Percentiles rank a stretch among this genome's conserved stretches.
Evolutionary conservation across 768 basidiomycete species (phyloP).

Genomic region (Suillus lakei): DNA sequence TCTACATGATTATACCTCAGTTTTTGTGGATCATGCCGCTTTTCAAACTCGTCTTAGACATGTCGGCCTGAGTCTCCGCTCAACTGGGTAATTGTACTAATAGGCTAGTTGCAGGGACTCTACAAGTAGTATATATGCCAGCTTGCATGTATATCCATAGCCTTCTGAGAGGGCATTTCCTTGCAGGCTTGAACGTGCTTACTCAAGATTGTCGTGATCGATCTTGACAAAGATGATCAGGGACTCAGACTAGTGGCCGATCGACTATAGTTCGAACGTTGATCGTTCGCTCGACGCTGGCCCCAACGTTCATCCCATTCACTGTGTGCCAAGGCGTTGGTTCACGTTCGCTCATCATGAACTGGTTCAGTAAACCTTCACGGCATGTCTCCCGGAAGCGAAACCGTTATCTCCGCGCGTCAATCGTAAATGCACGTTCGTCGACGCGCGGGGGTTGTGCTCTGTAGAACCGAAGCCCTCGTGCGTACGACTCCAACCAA

Average conservation of each 20-base stretch:
- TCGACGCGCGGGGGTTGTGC: background rate
- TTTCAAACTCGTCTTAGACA: background rate
- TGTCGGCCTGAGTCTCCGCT: background rate
- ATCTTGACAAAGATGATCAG: background rate
- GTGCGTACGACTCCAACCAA: conserved; percentile 9
- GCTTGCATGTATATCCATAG: background rate
- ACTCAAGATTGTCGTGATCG: background rate
- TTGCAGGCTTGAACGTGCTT: background rate
- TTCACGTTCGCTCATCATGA: background rate
- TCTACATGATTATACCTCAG: background rate
- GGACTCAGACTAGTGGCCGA: background rate
- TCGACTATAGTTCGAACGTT: background rate
- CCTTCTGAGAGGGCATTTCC: background rate
- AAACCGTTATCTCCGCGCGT: conserved; percentile 1
- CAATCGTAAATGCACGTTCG: conserved; percentile 5
- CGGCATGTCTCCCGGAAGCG: background rate
- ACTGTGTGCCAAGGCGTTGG: background rate
- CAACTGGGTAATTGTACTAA: background rate
- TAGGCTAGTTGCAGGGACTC: background rate
- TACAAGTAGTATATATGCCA: background rate
- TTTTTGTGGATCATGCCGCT: background rate
- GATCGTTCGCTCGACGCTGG: background rate
- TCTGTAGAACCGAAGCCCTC: background rate
- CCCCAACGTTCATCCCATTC: background rate
- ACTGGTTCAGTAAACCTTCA: background rate